phyloP scores from a whole-genome alignment of 2,329 filamentous ascomycete genomes.

The Lasiodiplodia citricola region DNA sequence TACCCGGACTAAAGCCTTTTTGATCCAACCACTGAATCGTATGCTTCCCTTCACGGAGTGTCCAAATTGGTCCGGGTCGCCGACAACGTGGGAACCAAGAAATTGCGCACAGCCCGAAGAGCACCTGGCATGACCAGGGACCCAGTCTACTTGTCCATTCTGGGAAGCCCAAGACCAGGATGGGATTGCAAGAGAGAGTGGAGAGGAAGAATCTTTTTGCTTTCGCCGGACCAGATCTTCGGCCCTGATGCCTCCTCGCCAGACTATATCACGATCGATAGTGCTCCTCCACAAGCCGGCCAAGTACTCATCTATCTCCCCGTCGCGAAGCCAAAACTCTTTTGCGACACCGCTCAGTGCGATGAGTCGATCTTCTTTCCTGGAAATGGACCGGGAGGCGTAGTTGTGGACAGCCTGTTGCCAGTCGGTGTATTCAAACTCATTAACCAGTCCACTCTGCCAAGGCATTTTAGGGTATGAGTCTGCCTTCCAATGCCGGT shows the following conservation, averaged over 20 bases:
- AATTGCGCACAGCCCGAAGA: too few species aligned
- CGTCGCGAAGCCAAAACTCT: neutral
- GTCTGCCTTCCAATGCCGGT: too few species aligned
- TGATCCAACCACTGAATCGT: too few species aligned
- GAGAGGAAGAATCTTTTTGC: too few species aligned
- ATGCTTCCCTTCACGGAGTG: too few species aligned
- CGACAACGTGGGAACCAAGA: too few species aligned
- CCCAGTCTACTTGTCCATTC: too few species aligned
- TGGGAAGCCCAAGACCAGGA: too few species aligned
- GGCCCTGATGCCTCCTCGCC: fast-evolving
- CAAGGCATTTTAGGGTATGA: neutral
- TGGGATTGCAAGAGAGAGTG: too few species aligned
- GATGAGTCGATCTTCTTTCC: neutral
- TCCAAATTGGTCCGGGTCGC: too few species aligned
- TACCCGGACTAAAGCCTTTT: fast-evolving
- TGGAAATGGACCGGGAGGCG: neutral
- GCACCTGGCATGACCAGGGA: too few species aligned
- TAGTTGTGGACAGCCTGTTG: neutral
- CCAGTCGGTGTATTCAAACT: neutral
- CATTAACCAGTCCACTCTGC: fast-evolving
- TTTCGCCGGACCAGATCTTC: too few species aligned
- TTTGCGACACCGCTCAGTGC: neutral
- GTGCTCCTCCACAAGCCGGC: neutral
- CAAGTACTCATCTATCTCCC: neutral
- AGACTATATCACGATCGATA: neutral